Evolutionary conservation across 495 filamentous ascomycete genomes (phyloP), one percentile per base, ranked within the genome.

Genomic region (Hyphodiscus hymeniophilus): DNA sequence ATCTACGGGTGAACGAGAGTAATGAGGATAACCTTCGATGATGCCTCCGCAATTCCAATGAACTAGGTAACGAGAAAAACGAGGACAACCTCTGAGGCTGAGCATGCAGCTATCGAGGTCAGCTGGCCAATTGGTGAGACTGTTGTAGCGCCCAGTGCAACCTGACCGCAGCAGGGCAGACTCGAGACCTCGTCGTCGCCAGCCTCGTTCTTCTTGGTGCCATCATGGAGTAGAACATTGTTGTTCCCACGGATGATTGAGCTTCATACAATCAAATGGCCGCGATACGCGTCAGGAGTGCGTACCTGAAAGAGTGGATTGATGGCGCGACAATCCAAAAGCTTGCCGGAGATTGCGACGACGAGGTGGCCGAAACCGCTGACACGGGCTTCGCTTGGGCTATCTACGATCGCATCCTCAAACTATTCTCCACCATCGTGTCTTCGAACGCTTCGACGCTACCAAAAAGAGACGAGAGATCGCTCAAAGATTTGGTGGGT

Each of bases 401-500:
- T 17, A 20, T 51, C 4, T 51, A 51, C 30, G 42, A 51, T 16
- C 48, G 22, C 21, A 15, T n/a, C 22, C 41, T 51, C 40, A 45
- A 38, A 38, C 13, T 45, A 30, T 30, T 45, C 10, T 13, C 40
- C 11, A 39, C 16, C 16, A 30, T 51, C 23, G 5, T 51, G 15
- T 33, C 48, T 7, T 16, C 39, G 2, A 3, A 38, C 1, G 28
- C 21, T 13, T 39, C 6, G 0, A 23, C 20, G 21, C 20, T 20
- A 11, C 21, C n/a, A 1, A 45, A 7, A 20, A 30, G 32, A 13
- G 22, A 45, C 45, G 3, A 21, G n/a, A 44, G 32, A 43, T 21
- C 18, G 2, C 36, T 60, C 17, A 46, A 49, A 47, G 38, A 60
- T 24, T 52, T 56, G 17, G 31, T 60, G 1, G 55, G 45, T 0